Evolutionary conservation across 83 land plant species (phyloP).

Genomic region (Diphasiastrum complanatum): DNA sequence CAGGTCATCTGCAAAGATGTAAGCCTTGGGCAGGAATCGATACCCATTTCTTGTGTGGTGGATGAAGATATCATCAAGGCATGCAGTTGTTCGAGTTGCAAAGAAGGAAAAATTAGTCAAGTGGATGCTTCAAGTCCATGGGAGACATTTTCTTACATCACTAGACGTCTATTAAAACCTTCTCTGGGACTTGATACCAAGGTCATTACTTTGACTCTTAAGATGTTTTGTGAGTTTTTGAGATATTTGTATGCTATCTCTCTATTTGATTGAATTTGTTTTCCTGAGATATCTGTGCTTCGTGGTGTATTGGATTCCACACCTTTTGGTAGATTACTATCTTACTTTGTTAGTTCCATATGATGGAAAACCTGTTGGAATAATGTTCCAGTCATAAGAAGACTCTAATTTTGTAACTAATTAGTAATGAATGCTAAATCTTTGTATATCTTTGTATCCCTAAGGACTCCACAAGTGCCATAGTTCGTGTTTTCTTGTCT

Average conservation of each 20-base stretch:
- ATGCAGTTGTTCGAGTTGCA: constrained; percentile 25
- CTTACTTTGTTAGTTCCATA: background rate
- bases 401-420: too few species aligned
- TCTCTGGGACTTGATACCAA: constrained; percentile 57
- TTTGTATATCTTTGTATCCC: too few species aligned
- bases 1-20: constrained; percentile 61
- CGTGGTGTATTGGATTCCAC: background rate
- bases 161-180: constrained; percentile 64
- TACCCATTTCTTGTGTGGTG: constrained; percentile 71
- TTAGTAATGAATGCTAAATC: too few species aligned
- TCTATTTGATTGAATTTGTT: background rate
- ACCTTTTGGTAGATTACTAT: background rate
- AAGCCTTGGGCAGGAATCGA: constrained; percentile 75
- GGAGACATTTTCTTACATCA: constrained; percentile 68
- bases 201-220: constrained; percentile 33
- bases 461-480: too few species aligned
- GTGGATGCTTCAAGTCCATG: constrained; percentile 45
- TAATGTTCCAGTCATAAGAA: too few species aligned
- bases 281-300: background rate
- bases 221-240: constrained; percentile 5
- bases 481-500: too few species aligned
- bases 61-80: constrained; percentile 53
- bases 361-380: background rate
- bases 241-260: background rate
- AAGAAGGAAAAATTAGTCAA: constrained; percentile 24